A percentile compares a stretch with the other conserved stretches of the same genome.
These are phyloP conservation scores for Acacia concinna DNA, from an alignment of 331 rosid genomes.

Conservation along the genomic window DNA sequence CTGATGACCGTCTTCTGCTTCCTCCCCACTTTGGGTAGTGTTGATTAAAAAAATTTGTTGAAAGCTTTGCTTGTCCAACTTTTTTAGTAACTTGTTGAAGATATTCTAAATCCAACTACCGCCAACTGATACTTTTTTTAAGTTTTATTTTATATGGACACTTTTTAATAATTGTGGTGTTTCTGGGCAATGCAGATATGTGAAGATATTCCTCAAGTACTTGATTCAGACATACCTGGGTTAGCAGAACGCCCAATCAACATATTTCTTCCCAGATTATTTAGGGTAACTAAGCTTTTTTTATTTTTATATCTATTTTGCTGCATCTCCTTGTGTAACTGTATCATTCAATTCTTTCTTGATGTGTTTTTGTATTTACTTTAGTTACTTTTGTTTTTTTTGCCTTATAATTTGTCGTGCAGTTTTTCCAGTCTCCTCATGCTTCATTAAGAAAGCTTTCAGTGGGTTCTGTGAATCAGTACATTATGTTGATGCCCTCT, in stretches of 20 bases:
- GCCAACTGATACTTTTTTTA: not conserved
- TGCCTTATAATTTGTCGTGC: constrained; percentile 34
- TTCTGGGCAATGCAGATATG: constrained; percentile 61
- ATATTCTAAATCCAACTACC: constrained; percentile 7
- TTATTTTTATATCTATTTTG: not conserved
- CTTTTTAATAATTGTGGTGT: constrained; percentile 27
- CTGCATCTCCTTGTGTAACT: constrained; percentile 3
- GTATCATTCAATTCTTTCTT: constrained; percentile 3
- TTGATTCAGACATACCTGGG: constrained; percentile 90
- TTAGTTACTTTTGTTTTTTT: not conserved
- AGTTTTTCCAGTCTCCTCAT: constrained; percentile 97
- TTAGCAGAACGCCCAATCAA: constrained; percentile 95
- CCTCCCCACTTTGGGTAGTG: not conserved
- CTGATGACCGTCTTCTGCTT: not conserved
- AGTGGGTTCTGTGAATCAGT: constrained; percentile 92
- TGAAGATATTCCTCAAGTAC: constrained; percentile 97
- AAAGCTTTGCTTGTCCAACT: not conserved
- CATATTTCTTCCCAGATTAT: constrained; percentile 85
- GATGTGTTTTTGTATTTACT: not conserved
- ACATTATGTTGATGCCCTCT: constrained; percentile 93
- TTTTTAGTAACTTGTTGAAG: not conserved
- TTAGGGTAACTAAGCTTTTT: constrained; percentile 56
- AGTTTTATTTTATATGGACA: not conserved
- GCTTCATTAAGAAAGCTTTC: constrained; percentile 80
- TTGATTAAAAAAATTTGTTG: not conserved